phyloP scores from a whole-genome alignment of 441 rosid species.

The Populus trichocarpa region DNA sequence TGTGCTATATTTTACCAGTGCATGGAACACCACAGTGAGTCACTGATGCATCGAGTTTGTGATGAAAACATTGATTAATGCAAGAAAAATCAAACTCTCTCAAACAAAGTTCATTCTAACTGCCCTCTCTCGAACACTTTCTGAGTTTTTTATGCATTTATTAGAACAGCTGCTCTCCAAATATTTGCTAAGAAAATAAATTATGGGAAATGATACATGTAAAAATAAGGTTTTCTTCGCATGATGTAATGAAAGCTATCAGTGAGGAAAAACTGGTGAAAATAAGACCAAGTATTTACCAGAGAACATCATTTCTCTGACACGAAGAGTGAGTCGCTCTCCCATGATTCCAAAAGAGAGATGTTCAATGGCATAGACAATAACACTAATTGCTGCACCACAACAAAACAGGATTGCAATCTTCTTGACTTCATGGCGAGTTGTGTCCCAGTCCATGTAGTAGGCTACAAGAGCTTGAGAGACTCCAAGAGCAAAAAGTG shows the following conservation, averaged over 20 bases:
- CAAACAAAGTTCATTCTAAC: no score
- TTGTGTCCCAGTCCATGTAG: conserved; percentile 77
- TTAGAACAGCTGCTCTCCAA: background rate
- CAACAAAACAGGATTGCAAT: conserved; percentile 61
- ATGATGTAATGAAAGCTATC: background rate
- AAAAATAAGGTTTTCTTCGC: background rate
- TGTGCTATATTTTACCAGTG: background rate
- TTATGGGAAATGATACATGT: background rate
- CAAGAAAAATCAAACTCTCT: no score
- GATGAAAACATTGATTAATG: background rate
- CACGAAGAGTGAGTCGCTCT: conserved; percentile 83
- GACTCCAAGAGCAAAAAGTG: conserved; percentile 87
- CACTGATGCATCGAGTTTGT: background rate
- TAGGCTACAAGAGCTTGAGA: conserved; percentile 79
- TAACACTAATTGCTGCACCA: conserved; percentile 57
- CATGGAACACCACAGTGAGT: no score
- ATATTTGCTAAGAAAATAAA: background rate
- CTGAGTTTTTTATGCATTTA: background rate
- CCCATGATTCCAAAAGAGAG: conserved; percentile 80
- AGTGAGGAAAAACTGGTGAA: background rate
- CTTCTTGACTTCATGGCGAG: conserved; percentile 60
- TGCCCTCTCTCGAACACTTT: background rate
- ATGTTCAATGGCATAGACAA: conserved; percentile 61
- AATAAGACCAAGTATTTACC: conserved; percentile 29
- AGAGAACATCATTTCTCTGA: conserved; percentile 73